These are phyloP conservation scores for Orbilia ellipsospora DNA, from an alignment of 2,329 filamentous ascomycete species.

Conservation along the genomic window DNA sequence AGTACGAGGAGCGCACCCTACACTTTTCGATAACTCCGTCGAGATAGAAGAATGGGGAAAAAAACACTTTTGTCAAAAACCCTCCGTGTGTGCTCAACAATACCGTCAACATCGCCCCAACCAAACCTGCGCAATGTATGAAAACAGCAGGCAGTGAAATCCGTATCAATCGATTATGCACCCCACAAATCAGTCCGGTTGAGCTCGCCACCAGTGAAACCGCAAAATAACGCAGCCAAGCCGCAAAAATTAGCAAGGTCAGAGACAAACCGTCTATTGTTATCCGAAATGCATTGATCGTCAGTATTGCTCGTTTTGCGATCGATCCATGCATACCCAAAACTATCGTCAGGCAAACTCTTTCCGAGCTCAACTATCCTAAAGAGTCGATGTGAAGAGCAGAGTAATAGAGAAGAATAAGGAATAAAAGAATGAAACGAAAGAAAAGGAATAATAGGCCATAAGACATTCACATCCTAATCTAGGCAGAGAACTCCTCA, in stretches of 20 bases:
- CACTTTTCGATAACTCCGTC: not conserved
- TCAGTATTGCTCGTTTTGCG: not conserved
- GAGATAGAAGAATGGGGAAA: not conserved
- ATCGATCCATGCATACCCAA: constrained; percentile 8
- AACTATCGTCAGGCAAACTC: not conserved
- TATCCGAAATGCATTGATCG: not conserved
- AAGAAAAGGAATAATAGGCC: constrained; percentile 1
- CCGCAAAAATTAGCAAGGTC: not conserved
- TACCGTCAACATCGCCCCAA: not conserved
- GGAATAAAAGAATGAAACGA: not conserved
- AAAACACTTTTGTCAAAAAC: not conserved
- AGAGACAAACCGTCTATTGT: not conserved
- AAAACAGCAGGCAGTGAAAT: not conserved
- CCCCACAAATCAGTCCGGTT: not conserved
- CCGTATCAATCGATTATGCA: not conserved
- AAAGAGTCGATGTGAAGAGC: too few relatives aligned
- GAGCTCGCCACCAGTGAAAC: not conserved
- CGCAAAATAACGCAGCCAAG: not conserved
- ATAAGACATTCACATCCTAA: constrained; percentile 1
- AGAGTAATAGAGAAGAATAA: not conserved
- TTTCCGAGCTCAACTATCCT: not conserved
- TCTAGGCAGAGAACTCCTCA: not conserved
- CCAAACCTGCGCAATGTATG: not conserved
- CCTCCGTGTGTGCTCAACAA: constrained; percentile 1
- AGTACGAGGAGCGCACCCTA: not conserved